Conservation (phyloP, 441 rosid species). For the Mallotus repandus region DNA sequence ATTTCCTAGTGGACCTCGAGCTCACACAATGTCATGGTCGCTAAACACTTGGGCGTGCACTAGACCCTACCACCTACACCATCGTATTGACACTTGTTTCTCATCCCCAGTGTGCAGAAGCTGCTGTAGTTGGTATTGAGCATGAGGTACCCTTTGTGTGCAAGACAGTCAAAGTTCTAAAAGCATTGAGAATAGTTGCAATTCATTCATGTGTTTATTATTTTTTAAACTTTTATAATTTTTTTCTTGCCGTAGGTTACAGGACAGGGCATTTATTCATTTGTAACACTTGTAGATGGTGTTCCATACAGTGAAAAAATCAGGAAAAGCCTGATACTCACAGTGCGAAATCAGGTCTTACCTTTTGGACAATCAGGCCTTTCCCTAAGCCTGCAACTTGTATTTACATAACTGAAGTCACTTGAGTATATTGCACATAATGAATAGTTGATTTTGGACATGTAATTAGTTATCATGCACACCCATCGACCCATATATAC, state of each 20-base stretch:
- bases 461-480: no score
- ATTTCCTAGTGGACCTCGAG: no score
- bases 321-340: constrained; percentile 59
- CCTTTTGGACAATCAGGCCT: no score
- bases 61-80: no score
- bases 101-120: constrained; percentile 92
- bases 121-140: constrained; percentile 93
- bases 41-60: no score
- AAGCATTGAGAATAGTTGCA: neutral
- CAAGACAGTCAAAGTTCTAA: neutral
- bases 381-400: no score
- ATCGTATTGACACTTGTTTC: no score
- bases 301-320: constrained; percentile 80
- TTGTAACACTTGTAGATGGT: constrained; percentile 84
- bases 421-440: no score
- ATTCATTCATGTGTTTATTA: constrained; percentile 3
- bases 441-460: no score
- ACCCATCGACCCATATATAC: no score
- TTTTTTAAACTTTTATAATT: constrained; percentile 5
- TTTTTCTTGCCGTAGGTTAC: constrained; percentile 54
- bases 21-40: no score
- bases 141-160: constrained; percentile 68
- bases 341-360: constrained; percentile 83
- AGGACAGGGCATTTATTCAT: constrained; percentile 95
- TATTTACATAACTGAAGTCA: no score